Conservation (phyloP, 2,329 filamentous ascomycete species). For the Ustilaginoidea virens region DNA sequence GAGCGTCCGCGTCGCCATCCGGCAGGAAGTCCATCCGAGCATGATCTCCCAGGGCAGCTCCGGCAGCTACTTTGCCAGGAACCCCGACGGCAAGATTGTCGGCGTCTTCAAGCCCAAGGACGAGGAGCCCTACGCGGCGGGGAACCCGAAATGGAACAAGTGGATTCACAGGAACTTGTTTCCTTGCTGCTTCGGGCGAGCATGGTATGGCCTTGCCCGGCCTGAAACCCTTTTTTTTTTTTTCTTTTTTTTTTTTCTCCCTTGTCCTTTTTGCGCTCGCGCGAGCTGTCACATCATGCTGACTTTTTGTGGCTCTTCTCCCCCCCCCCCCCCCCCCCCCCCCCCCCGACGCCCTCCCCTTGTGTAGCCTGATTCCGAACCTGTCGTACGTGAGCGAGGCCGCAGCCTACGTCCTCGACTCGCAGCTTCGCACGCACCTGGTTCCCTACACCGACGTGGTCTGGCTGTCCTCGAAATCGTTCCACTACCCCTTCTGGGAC, state of each 20-base stretch:
- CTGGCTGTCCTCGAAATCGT: constrained; percentile 85
- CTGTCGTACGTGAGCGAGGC: constrained; percentile 96
- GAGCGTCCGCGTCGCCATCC: constrained; percentile 79
- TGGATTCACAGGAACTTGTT: constrained; percentile 98
- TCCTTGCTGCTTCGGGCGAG: constrained; percentile 89
- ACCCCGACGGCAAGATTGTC: constrained; percentile 81
- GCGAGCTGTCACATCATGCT: too few relatives aligned
- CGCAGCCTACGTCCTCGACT: constrained; percentile 88
- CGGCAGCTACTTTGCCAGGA: constrained; percentile 93
- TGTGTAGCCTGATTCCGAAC: constrained; percentile 69
- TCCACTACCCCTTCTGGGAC: constrained; percentile 98
- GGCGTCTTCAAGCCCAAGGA: constrained; percentile 99
- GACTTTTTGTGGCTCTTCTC: background rate
- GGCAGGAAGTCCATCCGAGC: constrained; percentile 79
- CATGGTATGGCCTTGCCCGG: constrained; percentile 44
- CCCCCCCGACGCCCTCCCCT: background rate
- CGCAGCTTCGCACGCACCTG: constrained; percentile 74
- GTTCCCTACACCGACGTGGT: constrained; percentile 97
- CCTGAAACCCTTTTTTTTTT: background rate
- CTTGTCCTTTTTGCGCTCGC: too few relatives aligned
- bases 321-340: too few relatives aligned
- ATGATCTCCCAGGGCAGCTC: constrained; percentile 97
- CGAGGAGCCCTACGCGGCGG: constrained; percentile 91
- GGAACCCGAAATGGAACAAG: constrained; percentile 98
- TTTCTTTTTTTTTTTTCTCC: too few relatives aligned